These are phyloP conservation scores for Cladophialophora immunda DNA, from an alignment of 2,329 filamentous ascomycete species.

Conservation along the genomic window DNA sequence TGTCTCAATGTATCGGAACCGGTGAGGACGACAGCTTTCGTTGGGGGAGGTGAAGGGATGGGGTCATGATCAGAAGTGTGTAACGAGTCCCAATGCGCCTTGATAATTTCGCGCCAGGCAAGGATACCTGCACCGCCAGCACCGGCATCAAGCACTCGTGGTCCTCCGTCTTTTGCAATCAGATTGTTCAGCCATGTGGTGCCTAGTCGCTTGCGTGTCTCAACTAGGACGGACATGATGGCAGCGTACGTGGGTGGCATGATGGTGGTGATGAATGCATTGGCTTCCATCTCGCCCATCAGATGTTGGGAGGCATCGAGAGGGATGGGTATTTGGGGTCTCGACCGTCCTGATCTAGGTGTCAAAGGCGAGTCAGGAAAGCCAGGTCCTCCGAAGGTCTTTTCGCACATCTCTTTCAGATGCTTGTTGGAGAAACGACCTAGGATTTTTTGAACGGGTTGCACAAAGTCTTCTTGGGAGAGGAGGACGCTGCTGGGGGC, in stretches of 20 bases:
- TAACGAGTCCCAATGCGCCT: constrained; percentile 82
- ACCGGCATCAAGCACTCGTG: constrained; percentile 68
- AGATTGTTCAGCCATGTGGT: constrained; percentile 66
- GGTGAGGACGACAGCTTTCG: constrained; percentile 82
- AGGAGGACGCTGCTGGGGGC: constrained; percentile 77
- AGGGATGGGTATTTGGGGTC: constrained; percentile 66
- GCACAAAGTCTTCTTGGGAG: constrained; percentile 73
- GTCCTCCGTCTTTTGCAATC: constrained; percentile 64
- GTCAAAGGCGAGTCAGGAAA: constrained; percentile 78
- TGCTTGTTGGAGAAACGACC: constrained; percentile 76
- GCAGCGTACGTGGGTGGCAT: constrained; percentile 70
- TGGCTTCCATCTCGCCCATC: constrained; percentile 70
- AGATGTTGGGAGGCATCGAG: constrained; percentile 63
- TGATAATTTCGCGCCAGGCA: constrained; percentile 74
- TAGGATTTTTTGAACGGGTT: constrained; percentile 75
- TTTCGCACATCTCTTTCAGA: constrained; percentile 74
- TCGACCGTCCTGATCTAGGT: constrained; percentile 60
- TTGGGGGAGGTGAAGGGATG: constrained; percentile 61
- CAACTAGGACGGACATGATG: constrained; percentile 64
- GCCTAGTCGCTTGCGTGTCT: constrained; percentile 68
- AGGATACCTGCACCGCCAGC: constrained; percentile 68
- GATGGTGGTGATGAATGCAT: constrained; percentile 66
- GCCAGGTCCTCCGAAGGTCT: constrained; percentile 76
- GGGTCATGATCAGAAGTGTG: constrained; percentile 51
- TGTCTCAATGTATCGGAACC: constrained; percentile 78